Percentiles rank a stretch among this genome's conserved stretches.
phyloP scores from a whole-genome alignment of 1,284 basidiomycete species.

The Sporisorium exsertum region DNA sequence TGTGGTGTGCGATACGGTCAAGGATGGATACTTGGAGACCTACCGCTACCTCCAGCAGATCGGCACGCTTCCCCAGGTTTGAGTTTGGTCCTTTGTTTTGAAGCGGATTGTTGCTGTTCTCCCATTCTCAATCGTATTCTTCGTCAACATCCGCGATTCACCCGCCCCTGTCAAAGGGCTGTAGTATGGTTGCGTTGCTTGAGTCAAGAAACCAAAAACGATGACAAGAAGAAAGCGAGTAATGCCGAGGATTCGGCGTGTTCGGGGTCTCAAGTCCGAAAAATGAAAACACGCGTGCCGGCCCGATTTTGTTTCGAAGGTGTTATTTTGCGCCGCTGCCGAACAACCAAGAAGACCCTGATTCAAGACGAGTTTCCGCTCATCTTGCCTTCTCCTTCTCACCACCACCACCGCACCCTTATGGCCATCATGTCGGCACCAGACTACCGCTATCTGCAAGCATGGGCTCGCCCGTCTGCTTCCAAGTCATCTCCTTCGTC shows the following conservation, averaged over 20 bases:
- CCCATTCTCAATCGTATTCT: background rate
- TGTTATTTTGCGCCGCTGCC: slow-evolving; percentile 1
- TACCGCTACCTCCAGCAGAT: slow-evolving; percentile 46
- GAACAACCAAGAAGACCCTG: slow-evolving; percentile 4
- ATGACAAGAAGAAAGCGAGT: background rate
- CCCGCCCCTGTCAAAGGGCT: too few species aligned
- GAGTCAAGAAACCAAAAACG: background rate
- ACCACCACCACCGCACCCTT: background rate
- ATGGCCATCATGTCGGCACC: slow-evolving; percentile 26
- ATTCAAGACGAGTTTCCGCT: background rate
- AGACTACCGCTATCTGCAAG: slow-evolving; percentile 57
- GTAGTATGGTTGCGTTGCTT: background rate
- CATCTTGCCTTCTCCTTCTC: background rate
- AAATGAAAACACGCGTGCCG: background rate
- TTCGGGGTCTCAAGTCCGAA: background rate
- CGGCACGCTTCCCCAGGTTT: slow-evolving; percentile 32
- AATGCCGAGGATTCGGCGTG: background rate
- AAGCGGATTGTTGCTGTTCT: background rate
- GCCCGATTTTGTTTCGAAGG: background rate
- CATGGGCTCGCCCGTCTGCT: slow-evolving; percentile 47
- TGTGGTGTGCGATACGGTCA: slow-evolving; percentile 40
- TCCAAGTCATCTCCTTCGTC: slow-evolving; percentile 17
- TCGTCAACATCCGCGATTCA: background rate
- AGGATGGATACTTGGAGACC: slow-evolving; percentile 45
- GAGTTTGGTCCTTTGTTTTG: background rate